phyloP scores from a whole-genome alignment of 352 stramenopile species.

The Aphanomyces invadans region DNA sequence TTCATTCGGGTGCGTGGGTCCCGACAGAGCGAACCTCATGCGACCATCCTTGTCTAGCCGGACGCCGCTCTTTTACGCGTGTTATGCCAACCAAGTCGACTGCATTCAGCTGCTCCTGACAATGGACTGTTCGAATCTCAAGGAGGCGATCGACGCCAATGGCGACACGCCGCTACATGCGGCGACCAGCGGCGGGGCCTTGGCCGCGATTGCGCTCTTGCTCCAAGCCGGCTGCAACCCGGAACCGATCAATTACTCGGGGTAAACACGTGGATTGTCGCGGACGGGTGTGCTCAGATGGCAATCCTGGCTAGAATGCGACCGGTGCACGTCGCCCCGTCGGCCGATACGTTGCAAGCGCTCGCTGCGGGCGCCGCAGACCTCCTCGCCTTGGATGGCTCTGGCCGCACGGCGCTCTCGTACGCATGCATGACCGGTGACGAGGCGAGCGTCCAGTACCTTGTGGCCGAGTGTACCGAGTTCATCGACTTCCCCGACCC shows the following conservation, averaged over 20 bases:
- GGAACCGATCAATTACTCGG: conserved; percentile 39
- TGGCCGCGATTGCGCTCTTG: conserved; percentile 32
- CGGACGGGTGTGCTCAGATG: too few species aligned
- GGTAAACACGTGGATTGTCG: conserved; percentile 33
- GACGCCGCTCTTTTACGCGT: conserved; percentile 65
- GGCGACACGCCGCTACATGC: conserved; percentile 58
- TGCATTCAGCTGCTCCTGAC: conserved; percentile 40
- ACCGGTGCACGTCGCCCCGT: conserved; percentile 37
- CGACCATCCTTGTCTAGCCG: conserved; percentile 40
- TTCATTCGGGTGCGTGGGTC: conserved; percentile 29
- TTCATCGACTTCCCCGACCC: conserved; percentile 65
- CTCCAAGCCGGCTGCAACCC: conserved; percentile 36
- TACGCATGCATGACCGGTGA: conserved; percentile 55
- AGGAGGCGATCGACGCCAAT: conserved; percentile 33
- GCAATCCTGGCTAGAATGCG: too few species aligned
- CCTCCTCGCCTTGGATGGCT: conserved; percentile 41
- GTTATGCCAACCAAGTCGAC: conserved; percentile 46
- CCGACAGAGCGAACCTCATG: too few species aligned
- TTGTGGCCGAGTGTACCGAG: conserved; percentile 44
- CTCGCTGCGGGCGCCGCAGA: conserved; percentile 37
- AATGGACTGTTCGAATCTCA: conserved; percentile 7
- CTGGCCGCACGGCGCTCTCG: conserved; percentile 50
- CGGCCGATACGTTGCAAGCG: conserved; percentile 31
- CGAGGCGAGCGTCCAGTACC: conserved; percentile 39
- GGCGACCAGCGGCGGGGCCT: conserved; percentile 35